These are phyloP conservation scores for Remersonia thermophila DNA, from an alignment of 2,329 filamentous ascomycete species.

Conservation along the genomic window DNA sequence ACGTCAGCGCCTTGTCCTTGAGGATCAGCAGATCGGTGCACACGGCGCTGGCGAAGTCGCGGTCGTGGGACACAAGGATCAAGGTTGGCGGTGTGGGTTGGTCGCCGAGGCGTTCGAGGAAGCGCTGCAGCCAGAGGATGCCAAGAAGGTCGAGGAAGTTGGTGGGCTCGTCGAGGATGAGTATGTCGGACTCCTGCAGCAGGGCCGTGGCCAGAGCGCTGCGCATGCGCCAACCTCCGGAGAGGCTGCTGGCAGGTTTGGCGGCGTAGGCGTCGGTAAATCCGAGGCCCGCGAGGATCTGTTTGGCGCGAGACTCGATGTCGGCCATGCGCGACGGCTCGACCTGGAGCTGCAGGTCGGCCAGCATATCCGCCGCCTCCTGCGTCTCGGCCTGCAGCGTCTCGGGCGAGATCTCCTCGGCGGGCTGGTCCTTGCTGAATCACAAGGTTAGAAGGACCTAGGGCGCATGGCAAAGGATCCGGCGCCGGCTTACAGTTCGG, in stretches of 20 bases:
- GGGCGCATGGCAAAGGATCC: not conserved
- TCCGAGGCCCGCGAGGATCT: conserved; percentile 56
- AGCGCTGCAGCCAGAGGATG: conserved; percentile 72
- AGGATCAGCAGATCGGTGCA: conserved; percentile 70
- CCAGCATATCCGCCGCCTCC: conserved; percentile 56
- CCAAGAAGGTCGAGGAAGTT: conserved; percentile 76
- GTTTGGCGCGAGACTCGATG: conserved; percentile 53
- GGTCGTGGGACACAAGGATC: conserved; percentile 72
- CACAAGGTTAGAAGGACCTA: not conserved
- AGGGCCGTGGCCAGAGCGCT: conserved; percentile 53
- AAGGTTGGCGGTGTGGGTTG: conserved; percentile 46
- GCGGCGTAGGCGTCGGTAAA: conserved; percentile 52
- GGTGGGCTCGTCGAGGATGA: conserved; percentile 77
- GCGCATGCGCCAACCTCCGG: conserved; percentile 67
- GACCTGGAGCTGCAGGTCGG: conserved; percentile 54
- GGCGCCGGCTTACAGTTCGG: conserved; percentile 30
- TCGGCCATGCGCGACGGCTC: conserved; percentile 53
- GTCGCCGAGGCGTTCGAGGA: conserved; percentile 48
- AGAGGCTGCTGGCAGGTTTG: conserved; percentile 51
- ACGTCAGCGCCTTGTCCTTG: conserved; percentile 56
- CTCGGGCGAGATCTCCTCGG: conserved; percentile 43
- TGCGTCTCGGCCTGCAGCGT: conserved; percentile 52
- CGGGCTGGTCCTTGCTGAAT: conserved; percentile 37
- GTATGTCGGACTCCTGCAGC: conserved; percentile 60
- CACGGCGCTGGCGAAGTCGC: conserved; percentile 59